Conservation (phyloP, 2,329 filamentous ascomycete genomes). For the Ophiostoma quercus region DNA sequence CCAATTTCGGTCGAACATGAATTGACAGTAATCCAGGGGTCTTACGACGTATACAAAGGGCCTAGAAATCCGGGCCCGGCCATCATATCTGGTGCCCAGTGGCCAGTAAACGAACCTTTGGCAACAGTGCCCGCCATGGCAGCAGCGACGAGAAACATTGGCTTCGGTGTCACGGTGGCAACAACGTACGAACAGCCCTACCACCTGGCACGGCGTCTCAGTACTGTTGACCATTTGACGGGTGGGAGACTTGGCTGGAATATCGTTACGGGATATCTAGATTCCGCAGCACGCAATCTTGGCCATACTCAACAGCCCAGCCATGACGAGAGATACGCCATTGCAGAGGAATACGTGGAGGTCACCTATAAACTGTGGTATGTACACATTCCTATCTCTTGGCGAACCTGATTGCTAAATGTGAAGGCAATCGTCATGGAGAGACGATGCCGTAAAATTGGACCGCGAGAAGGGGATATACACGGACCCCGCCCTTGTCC, state of each 20-base stretch:
- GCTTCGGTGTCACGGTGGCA: slow-evolving; percentile 21
- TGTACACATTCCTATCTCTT: not conserved
- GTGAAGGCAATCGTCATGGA: slow-evolving; percentile 18
- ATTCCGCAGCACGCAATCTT: slow-evolving; percentile 24
- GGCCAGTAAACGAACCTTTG: slow-evolving; percentile 15
- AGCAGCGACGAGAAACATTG: slow-evolving; percentile 20
- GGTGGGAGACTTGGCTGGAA: slow-evolving; percentile 27
- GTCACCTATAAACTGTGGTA: slow-evolving; percentile 28
- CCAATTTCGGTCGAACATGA: too few relatives aligned
- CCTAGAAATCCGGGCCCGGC: slow-evolving; percentile 6
- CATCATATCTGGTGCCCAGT: slow-evolving; percentile 12
- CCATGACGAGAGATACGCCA: slow-evolving; percentile 29
- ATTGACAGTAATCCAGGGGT: not conserved
- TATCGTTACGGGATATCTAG: slow-evolving; percentile 28
- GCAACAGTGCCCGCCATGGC: slow-evolving; percentile 22
- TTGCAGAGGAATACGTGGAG: slow-evolving; percentile 28
- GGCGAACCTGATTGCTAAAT: not conserved
- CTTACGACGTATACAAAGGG: slow-evolving; percentile 18
- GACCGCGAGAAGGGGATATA: slow-evolving; percentile 20
- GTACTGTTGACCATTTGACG: slow-evolving; percentile 24
- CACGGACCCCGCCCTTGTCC: slow-evolving; percentile 22
- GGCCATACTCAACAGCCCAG: slow-evolving; percentile 21
- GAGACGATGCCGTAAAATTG: slow-evolving; percentile 24
- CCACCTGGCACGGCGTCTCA: slow-evolving; percentile 19
- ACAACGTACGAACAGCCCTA: slow-evolving; percentile 22